A percentile compares a stretch with the other conserved stretches of the same genome.
Conservation (phyloP, 305 asterid genomes). For the Fraxinus baroniana region DNA sequence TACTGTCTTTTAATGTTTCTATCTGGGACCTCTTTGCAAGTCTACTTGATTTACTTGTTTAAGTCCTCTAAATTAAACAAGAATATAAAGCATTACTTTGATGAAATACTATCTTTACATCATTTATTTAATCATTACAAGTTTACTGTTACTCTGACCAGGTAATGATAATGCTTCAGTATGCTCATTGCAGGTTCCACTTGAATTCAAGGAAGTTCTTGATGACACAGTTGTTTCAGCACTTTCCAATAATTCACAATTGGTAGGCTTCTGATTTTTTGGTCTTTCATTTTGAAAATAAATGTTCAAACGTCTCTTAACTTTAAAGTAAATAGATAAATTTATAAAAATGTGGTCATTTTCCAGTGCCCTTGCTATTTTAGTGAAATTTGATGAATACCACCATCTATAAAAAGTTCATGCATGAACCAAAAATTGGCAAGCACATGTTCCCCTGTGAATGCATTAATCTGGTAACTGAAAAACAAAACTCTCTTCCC, state of each 20-base stretch:
- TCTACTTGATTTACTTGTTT: conserved; percentile 3
- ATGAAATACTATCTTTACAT: conserved; percentile 1
- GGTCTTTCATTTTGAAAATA: conserved; percentile 13
- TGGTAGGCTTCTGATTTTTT: conserved; percentile 53
- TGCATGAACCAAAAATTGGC: conserved; percentile 1
- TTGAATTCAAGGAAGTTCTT: conserved; percentile 84
- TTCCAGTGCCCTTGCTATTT: conserved; percentile 15
- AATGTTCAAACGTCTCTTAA: conserved; percentile 13
- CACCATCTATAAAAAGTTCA: background rate
- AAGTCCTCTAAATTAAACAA: conserved; percentile 12
- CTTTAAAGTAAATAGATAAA: background rate
- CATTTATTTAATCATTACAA: conserved; percentile 9
- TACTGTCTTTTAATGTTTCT: conserved; percentile 6
- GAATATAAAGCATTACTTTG: conserved; percentile 5
- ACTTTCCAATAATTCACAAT: conserved; percentile 67
- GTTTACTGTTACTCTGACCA: conserved; percentile 16
- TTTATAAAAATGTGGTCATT: conserved; percentile 15
- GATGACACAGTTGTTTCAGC: conserved; percentile 91
- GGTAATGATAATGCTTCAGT: conserved; percentile 22
- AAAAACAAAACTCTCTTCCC: background rate
- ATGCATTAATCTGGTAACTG: conserved; percentile 19
- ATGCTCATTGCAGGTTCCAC: conserved; percentile 71
- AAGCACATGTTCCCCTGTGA: conserved; percentile 9
- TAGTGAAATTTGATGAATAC: conserved; percentile 6
- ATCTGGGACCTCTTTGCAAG: conserved; percentile 21